phyloP scores from a whole-genome alignment of 805 yeast species.

The Komagataella mondaviorum region DNA sequence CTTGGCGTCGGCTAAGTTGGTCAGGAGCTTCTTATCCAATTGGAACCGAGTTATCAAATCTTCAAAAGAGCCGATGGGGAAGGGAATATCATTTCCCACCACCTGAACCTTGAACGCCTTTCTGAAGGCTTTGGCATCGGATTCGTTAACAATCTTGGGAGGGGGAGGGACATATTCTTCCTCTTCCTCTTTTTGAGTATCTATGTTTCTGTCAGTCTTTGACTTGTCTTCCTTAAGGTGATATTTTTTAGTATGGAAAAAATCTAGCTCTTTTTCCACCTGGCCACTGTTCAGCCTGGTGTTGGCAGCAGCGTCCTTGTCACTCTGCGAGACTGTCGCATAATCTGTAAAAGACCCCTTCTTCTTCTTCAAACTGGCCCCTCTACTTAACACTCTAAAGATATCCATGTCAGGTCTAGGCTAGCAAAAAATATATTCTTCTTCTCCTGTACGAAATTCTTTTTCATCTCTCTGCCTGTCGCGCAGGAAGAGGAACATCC shows the following conservation, averaged over 20 bases:
- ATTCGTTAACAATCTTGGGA: slow-evolving; percentile 30
- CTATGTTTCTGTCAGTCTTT: slow-evolving; percentile 15
- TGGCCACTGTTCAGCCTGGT: slow-evolving; percentile 19
- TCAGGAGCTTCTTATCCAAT: slow-evolving; percentile 41
- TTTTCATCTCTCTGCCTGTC: slow-evolving; percentile 4
- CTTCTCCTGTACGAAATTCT: slow-evolving; percentile 3
- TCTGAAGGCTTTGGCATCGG: slow-evolving; percentile 52
- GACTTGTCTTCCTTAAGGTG: slow-evolving; percentile 8
- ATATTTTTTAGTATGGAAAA: slow-evolving; percentile 51
- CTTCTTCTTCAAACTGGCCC: slow-evolving; percentile 62
- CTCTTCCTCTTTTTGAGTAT: slow-evolving; percentile 13
- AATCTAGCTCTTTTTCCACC: slow-evolving; percentile 67
- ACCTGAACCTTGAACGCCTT: slow-evolving; percentile 53
- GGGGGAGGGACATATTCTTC: slow-evolving; percentile 20
- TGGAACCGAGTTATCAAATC: slow-evolving; percentile 62
- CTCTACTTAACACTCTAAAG: slow-evolving; percentile 72
- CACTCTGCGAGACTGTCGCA: slow-evolving; percentile 15
- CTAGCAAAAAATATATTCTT: slow-evolving; percentile 3
- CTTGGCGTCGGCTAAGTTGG: slow-evolving; percentile 53
- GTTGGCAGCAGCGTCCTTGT: slow-evolving; percentile 2
- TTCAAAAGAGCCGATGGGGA: slow-evolving; percentile 82
- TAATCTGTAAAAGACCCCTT: slow-evolving; percentile 30
- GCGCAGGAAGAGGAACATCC: slow-evolving; percentile 10
- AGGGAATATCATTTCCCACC: slow-evolving; percentile 76
- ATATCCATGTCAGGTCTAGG: slow-evolving; percentile 55